Conservation (phyloP, 768 basidiomycete genomes). For the Pisolithus microcarpus region DNA sequence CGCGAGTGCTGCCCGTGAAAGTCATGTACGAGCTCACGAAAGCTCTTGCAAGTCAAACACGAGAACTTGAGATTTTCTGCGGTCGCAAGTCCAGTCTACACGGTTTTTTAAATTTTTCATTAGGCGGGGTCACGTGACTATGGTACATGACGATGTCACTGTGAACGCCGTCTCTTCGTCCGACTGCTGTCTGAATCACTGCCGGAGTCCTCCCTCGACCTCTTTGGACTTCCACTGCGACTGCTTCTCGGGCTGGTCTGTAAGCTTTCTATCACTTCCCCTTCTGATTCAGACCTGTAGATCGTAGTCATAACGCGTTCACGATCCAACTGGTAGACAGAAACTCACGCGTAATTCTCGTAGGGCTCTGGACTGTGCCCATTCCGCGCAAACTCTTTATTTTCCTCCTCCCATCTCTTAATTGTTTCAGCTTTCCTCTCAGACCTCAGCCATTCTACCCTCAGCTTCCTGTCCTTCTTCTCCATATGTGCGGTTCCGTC, state of each 20-base stretch:
- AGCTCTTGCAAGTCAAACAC: slow-evolving; percentile 6
- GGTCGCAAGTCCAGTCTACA: neutral
- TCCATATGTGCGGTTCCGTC: slow-evolving; percentile 24
- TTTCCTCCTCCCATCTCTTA: slow-evolving; percentile 15
- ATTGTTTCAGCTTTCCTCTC: slow-evolving; percentile 15
- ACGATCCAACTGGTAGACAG: neutral
- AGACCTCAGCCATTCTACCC: slow-evolving; percentile 20
- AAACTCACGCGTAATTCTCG: slow-evolving; percentile 19
- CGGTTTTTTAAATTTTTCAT: neutral
- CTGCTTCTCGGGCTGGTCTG: slow-evolving; percentile 19
- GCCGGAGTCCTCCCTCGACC: slow-evolving; percentile 7
- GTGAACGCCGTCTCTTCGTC: neutral
- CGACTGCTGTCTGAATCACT: neutral
- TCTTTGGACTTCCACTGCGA: slow-evolving; percentile 10
- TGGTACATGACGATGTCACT: neutral
- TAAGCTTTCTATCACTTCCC: slow-evolving; percentile 19
- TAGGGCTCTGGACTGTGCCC: slow-evolving; percentile 15
- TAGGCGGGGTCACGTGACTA: neutral
- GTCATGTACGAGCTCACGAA: slow-evolving; percentile 20
- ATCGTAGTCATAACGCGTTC: neutral
- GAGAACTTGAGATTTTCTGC: neutral
- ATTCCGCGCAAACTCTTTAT: slow-evolving; percentile 3
- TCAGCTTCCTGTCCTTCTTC: slow-evolving; percentile 15
- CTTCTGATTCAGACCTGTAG: slow-evolving; percentile 18
- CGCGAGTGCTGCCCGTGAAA: slow-evolving; percentile 28